Evolutionary conservation across 306 rosid genomes (phyloP).

Genomic region (Neltuma alba): DNA sequence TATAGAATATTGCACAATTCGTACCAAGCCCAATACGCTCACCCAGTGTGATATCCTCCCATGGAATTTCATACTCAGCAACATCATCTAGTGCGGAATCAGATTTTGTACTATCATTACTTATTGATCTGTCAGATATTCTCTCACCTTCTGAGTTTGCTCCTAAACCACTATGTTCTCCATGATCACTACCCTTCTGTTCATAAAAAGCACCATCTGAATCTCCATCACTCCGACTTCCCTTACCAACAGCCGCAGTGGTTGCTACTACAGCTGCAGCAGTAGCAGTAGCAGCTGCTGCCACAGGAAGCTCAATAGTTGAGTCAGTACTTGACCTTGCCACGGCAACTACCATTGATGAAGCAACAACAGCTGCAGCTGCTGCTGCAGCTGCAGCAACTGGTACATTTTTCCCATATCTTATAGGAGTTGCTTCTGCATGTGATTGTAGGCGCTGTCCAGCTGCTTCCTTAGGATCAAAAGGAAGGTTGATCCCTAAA

Average conservation of each 20-base stretch:
- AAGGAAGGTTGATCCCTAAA: slow-evolving; percentile 53
- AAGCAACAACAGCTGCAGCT: slow-evolving; percentile 97
- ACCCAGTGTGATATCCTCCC: slow-evolving; percentile 91
- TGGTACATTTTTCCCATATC: slow-evolving; percentile 77
- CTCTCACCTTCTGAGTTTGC: slow-evolving; percentile 70
- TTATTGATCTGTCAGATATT: slow-evolving; percentile 73
- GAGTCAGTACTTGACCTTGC: slow-evolving; percentile 73
- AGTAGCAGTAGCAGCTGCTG: slow-evolving; percentile 98
- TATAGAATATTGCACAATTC: slow-evolving; percentile 41
- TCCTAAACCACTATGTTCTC: slow-evolving; percentile 58
- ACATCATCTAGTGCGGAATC: slow-evolving; percentile 86
- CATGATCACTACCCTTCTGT: slow-evolving; percentile 60
- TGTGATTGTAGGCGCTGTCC: slow-evolving; percentile 51
- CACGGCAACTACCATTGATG: slow-evolving; percentile 90
- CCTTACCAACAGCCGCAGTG: slow-evolving; percentile 86
- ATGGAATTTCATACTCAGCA: slow-evolving; percentile 90
- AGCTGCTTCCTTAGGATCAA: slow-evolving; percentile 55
- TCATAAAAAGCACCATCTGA: slow-evolving; percentile 57
- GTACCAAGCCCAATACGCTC: slow-evolving; percentile 99
- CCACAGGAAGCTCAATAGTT: slow-evolving; percentile 81
- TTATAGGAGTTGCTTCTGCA: slow-evolving; percentile 57
- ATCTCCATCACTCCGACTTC: slow-evolving; percentile 68
- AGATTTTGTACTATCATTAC: slow-evolving; percentile 81
- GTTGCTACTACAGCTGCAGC: slow-evolving; percentile 99
- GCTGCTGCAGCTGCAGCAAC: slow-evolving; percentile 98